Evolutionary conservation across 140 eudicot genomes (phyloP).

Genomic region (Cichorium intybus): DNA sequence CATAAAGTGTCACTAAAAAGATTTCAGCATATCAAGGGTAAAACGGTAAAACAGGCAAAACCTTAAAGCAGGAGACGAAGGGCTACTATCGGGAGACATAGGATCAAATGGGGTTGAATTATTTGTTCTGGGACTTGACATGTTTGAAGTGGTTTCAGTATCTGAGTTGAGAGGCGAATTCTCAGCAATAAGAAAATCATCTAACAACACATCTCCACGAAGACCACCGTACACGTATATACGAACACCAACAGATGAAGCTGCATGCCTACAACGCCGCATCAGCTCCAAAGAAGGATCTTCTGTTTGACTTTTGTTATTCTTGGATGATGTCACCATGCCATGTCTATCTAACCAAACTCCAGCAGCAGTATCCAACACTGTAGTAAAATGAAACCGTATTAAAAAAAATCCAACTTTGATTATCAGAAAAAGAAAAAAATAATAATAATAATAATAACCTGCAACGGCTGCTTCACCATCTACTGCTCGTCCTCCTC

Average conservation of each 20-base stretch:
- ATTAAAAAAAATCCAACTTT: constrained; percentile 12
- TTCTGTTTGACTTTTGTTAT: constrained; percentile 50
- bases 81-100: constrained; percentile 33
- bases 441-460: no score
- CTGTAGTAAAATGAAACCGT: constrained; percentile 34
- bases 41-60: constrained; percentile 12
- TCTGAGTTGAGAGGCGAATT: constrained; percentile 45
- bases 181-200: constrained; percentile 76
- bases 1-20: no score
- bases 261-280: constrained; percentile 98
- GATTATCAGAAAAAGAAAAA: neutral
- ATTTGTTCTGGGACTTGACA: constrained; percentile 43
- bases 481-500: constrained; percentile 84
- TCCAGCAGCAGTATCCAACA: constrained; percentile 98
- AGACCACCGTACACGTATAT: constrained; percentile 85
- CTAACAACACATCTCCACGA: constrained; percentile 80
- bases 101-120: constrained; percentile 32
- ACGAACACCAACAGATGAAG: constrained; percentile 78
- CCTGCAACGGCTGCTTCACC: constrained; percentile 90
- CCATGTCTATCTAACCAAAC: constrained; percentile 95
- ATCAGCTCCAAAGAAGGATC: constrained; percentile 78
- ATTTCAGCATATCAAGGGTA: no score
- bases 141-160: constrained; percentile 30
- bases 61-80: constrained; percentile 56
- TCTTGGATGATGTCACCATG: constrained; percentile 67